Percentiles rank a stretch among this genome's conserved stretches.
Conservation (phyloP, 202 grass and related monocot genomes). For the Setaria viridis region DNA sequence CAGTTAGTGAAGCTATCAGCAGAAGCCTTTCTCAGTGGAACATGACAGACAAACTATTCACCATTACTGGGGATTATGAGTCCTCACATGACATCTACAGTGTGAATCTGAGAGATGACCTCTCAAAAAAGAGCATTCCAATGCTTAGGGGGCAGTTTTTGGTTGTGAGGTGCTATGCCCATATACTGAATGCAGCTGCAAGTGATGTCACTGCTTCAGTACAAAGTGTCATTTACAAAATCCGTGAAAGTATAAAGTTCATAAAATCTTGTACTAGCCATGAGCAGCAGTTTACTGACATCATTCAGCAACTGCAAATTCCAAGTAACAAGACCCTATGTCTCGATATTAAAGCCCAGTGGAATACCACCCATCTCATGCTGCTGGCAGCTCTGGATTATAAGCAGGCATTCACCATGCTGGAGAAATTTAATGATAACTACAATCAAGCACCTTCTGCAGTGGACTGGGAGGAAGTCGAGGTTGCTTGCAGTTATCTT, state of each 20-base stretch:
- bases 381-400: slow-evolving; percentile 66
- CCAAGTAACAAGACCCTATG: slow-evolving; percentile 48
- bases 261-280: slow-evolving; percentile 55
- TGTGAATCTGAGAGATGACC: slow-evolving; percentile 56
- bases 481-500: slow-evolving; percentile 58
- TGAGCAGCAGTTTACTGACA: slow-evolving; percentile 61
- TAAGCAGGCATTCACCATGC: slow-evolving; percentile 58
- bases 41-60: slow-evolving; percentile 66
- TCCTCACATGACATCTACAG: slow-evolving; percentile 63
- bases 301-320: slow-evolving; percentile 59
- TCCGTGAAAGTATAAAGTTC: slow-evolving; percentile 81
- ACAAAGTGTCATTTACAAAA: slow-evolving; percentile 62
- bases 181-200: slow-evolving; percentile 62
- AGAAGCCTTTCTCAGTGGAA: slow-evolving; percentile 64
- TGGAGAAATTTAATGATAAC: slow-evolving; percentile 64
- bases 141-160: slow-evolving; percentile 63
- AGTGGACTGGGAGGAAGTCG: slow-evolving; percentile 66
- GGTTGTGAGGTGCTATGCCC: slow-evolving; percentile 71
- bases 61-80: slow-evolving; percentile 67
- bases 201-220: slow-evolving; percentile 66
- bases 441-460: slow-evolving; percentile 62
- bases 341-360: slow-evolving; percentile 65
- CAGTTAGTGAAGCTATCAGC: slow-evolving; percentile 60
- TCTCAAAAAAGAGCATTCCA: slow-evolving; percentile 57
- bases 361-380: slow-evolving; percentile 77